Evolutionary conservation across 2,329 filamentous ascomycete genomes (phyloP), one percentile per base, ranked within the genome.

Genomic region (Penicillium hordei): DNA sequence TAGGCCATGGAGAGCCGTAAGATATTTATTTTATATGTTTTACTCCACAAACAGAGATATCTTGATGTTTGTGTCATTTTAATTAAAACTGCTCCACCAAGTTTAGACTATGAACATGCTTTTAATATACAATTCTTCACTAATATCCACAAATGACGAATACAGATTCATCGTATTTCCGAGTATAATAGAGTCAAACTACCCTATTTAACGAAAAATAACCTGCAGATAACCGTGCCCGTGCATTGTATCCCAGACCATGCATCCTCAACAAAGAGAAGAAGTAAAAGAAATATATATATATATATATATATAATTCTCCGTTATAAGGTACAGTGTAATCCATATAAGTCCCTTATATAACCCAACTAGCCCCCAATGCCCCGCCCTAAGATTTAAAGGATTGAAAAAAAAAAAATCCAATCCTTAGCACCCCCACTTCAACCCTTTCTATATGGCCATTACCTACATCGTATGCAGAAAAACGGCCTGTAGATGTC

Each of bases 401-500:
- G 23, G 10, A 19, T 17, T 15, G 8, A 4, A 33, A 46, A 33
- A 8, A 33, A 33, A 23, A 23, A 23, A 23, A 23, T 45, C 44
- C 38, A 48, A 40, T 48, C 52, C 42, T 43, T 17, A 52, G 23
- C 27, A 52, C 25, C 50, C 43, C 48, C 55, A 53, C 51, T 45
- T 49, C 29, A 23, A 36, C 46, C 27, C 19, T 44, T 43, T 44
- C 17, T n/a, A 10, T 17, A 36, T 34, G 33, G 38, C 17, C 44
- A 33, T 46, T 48, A n/a, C 15, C 42, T 27, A 45, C 42, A 45
- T 45, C 9, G 12, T 48, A 59, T 29, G 55, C 39, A 19, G 52
- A 55, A 38, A 34, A 34, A 38, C 44, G 29, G 49, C 39, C 55
- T 44, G 34, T 33, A 48, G 33, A 60, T 66, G 64, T 60, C 60